Evolutionary conservation across 2,329 filamentous ascomycete genomes (phyloP).

Genomic region (Paecilomyces dactylethromorphus): DNA sequence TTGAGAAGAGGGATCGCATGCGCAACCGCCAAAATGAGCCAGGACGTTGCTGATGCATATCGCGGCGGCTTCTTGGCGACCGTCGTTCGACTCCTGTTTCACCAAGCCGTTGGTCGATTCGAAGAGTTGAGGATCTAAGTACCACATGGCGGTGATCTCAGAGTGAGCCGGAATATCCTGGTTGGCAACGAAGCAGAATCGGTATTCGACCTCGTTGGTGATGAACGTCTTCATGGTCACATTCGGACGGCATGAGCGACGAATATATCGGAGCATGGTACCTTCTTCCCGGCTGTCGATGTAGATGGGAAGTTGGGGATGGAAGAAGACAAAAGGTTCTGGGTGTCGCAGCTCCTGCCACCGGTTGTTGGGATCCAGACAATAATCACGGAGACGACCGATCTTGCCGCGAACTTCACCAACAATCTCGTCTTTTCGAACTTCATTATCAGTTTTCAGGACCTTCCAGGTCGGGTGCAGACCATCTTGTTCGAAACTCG

Average conservation of each 20-base stretch:
- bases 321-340: conserved; percentile 76
- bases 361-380: conserved; percentile 57
- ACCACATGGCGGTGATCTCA: conserved; percentile 45
- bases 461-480: conserved; percentile 62
- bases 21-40: conserved; percentile 44
- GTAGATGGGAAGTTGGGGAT: conserved; percentile 79
- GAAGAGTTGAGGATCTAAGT: conserved; percentile 35
- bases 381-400: conserved; percentile 68
- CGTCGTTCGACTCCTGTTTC: conserved; percentile 35
- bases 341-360: conserved; percentile 58
- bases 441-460: conserved; percentile 45
- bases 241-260: conserved; percentile 87
- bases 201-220: conserved; percentile 69
- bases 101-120: conserved; percentile 32
- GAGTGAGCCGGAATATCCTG: conserved; percentile 59
- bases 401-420: conserved; percentile 74
- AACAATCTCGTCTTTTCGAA: conserved; percentile 50
- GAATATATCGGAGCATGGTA: conserved; percentile 78
- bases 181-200: conserved; percentile 88
- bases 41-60: conserved; percentile 42
- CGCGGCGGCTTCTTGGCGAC: conserved; percentile 34
- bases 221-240: conserved; percentile 81
- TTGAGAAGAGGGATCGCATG: conserved; percentile 30
- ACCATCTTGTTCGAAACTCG: conserved; percentile 44
- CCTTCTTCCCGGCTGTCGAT: conserved; percentile 89